A percentile compares a stretch with the other conserved stretches of the same genome.
phyloP scores from a whole-genome alignment of 2,329 filamentous ascomycete species.

The Sporothrix mexicana region DNA sequence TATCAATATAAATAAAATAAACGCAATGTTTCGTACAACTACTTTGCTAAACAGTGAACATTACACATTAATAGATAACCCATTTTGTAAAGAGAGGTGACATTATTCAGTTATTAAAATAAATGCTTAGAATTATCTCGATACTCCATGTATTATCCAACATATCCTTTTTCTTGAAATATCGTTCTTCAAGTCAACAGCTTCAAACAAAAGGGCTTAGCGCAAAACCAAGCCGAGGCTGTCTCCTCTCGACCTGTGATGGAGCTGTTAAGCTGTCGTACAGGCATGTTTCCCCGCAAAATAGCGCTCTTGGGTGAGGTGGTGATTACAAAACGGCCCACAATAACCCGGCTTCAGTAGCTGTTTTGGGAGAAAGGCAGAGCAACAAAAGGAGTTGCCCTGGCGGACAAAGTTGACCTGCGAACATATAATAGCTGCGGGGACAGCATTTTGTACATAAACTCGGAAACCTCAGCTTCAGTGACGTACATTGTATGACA shows the following conservation, averaged over 20 bases:
- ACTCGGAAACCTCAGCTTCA: background rate
- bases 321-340: background rate
- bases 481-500: constrained; percentile 5
- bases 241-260: background rate
- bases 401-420: background rate
- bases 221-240: constrained; percentile 18
- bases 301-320: background rate
- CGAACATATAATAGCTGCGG: constrained; percentile 1
- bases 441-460: background rate
- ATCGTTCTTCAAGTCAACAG: background rate
- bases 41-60: too few species aligned
- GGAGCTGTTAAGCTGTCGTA: background rate
- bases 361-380: background rate
- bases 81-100: too few species aligned
- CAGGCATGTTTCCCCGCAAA: background rate
- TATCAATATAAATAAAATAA: too few species aligned
- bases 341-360: background rate
- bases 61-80: too few species aligned
- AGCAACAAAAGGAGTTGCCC: background rate
- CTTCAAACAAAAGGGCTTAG: background rate
- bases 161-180: background rate
- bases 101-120: too few species aligned
- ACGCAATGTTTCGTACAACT: too few species aligned
- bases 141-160: background rate
- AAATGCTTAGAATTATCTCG: too few species aligned